Base-by-base conservation (phyloP, 768 basidiomycete species). In the Trametes sanguinea region DNA sequence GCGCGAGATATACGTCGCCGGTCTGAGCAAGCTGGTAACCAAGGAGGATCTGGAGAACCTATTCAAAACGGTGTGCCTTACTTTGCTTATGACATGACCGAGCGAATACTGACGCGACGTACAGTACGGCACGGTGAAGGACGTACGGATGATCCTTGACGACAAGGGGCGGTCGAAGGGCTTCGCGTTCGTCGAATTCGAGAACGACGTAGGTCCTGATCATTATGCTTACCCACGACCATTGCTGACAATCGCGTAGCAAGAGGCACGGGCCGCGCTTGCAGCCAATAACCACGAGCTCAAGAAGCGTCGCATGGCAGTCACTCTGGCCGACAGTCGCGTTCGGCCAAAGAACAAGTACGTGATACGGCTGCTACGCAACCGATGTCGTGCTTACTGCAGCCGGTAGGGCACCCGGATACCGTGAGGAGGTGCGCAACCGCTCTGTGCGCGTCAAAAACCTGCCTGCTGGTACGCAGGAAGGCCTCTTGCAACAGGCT, bases 111-210 rank as follows among this genome's bases (percentile, higher is more conserved):
- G 43, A 67, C 37, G 60, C 59, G 22, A 27, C 30, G 62, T 35
- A 6, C 61, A 98, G 94, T 94, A 89, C 71, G 96, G 96, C 2
- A 69, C 77, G 3, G 73, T 98, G 66, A 94, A 92, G 72, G 89
- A 90, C 22, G 81, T 98, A 43, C 85, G 94, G 57, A 80, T 98
- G 71, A 85, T 86, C 2, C 76, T 83, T 54, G 92, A 94, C 61
- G 83, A 88, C 37, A 81, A 84, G 46, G 88, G 87, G 0, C 78
- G 83, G 51, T 81, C 81, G 33, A 94, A 86, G 71, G 95, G 97
- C 1, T 95, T 92, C 70, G 95, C 92, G 0, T 98, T 98, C 68
- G 79, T 98, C 35, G 95, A 98, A 70, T 98, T 92, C 69, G 88
- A 90, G 62, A 80, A 85, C 17, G 88, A 91, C 78, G 95, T 94